Conservation (phyloP, 2,329 filamentous ascomycete species). For the Claviceps africana region DNA sequence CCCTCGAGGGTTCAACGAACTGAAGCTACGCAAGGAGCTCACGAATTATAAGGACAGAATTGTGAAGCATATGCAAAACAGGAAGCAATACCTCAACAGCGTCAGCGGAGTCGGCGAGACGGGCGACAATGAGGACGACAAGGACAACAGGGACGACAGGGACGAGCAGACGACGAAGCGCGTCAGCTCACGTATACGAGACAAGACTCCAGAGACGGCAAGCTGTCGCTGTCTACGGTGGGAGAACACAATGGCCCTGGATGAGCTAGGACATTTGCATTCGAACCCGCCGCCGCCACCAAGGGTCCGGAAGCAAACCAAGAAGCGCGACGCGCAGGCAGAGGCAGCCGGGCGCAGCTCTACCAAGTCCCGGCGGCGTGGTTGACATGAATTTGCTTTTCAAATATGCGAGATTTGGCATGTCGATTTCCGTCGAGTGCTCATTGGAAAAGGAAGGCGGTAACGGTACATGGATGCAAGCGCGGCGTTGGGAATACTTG, state of each 20-base stretch:
- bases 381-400: neutral
- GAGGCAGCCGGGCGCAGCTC: conserved; percentile 16
- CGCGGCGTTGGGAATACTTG: neutral
- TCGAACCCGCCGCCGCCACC: conserved; percentile 39
- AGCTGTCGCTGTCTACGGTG: conserved; percentile 37
- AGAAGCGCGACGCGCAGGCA: conserved; percentile 33
- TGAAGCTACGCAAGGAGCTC: conserved; percentile 79
- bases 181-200: conserved; percentile 31
- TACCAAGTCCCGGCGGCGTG: conserved; percentile 18
- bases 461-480: neutral
- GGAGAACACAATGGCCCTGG: conserved; percentile 43
- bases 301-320: conserved; percentile 34
- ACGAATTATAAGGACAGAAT: conserved; percentile 64
- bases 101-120: conserved; percentile 22
- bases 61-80: conserved; percentile 62
- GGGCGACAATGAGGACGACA: no score
- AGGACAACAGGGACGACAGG: conserved; percentile 25
- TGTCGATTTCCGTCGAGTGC: neutral
- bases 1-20: conserved; percentile 69
- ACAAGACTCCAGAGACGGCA: conserved; percentile 32
- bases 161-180: conserved; percentile 23
- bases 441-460: neutral
- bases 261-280: conserved; percentile 44
- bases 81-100: conserved; percentile 51
- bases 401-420: neutral